phyloP scores from a whole-genome alignment of 2,329 filamentous ascomycete species.

The Colletotrichum spinosum region DNA sequence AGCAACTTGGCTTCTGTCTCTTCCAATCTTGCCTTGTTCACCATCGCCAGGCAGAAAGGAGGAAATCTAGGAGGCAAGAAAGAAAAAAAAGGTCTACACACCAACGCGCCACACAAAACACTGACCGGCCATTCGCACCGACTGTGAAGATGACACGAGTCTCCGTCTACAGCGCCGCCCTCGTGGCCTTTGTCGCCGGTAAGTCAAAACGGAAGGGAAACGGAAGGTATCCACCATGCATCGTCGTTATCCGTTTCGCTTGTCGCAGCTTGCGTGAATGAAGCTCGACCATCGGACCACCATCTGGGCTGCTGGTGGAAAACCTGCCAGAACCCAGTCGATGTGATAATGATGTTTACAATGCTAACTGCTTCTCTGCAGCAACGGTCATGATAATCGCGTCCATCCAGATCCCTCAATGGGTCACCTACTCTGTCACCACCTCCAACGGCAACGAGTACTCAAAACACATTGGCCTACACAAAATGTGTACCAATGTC shows the following conservation, averaged over 20 bases:
- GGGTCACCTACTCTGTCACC: constrained; percentile 74
- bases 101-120: not conserved
- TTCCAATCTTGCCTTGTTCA: constrained; percentile 15
- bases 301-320: not conserved
- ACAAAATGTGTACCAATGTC: constrained; percentile 81
- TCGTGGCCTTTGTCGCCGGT: constrained; percentile 58
- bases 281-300: not conserved
- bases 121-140: not conserved
- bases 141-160: constrained; percentile 54
- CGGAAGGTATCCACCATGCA: constrained; percentile 31
- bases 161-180: constrained; percentile 55
- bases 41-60: constrained; percentile 26
- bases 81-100: not conserved
- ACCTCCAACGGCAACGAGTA: constrained; percentile 59
- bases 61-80: not conserved
- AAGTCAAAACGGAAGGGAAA: constrained; percentile 42
- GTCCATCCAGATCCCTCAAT: constrained; percentile 76
- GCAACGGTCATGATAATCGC: constrained; percentile 78
- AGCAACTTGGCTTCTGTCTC: constrained; percentile 7
- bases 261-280: not conserved
- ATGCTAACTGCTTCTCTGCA: constrained; percentile 52
- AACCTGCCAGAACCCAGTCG: not conserved
- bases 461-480: constrained; percentile 78
- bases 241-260: constrained; percentile 28
- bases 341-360: not conserved